Percentiles rank a stretch among this genome's conserved stretches.
Evolutionary conservation across 768 basidiomycete genomes (phyloP).

Genomic region (Boletus barrowsii): DNA sequence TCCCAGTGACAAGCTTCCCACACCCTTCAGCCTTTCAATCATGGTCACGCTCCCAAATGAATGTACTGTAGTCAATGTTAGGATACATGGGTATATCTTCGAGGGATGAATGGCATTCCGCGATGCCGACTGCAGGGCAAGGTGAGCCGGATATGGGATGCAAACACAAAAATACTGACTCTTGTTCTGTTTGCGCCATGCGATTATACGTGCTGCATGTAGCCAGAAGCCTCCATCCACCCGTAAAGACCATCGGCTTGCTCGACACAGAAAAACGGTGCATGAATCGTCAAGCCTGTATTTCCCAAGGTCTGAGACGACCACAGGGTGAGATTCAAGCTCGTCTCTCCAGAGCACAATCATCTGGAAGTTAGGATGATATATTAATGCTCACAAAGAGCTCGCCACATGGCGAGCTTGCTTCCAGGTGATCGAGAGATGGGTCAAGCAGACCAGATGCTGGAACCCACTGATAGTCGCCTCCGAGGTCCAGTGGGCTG

Average conservation of each 20-base stretch:
- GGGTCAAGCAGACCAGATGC: too few species aligned
- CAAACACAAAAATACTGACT: neutral
- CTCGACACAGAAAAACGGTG: neutral
- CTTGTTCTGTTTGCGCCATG: neutral
- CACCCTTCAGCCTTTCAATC: too few species aligned
- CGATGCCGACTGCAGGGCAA: too few species aligned
- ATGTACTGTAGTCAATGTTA: too few species aligned
- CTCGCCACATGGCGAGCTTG: too few species aligned
- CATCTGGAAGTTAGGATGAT: neutral
- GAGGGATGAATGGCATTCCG: too few species aligned
- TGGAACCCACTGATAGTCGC: neutral
- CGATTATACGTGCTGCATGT: too few species aligned
- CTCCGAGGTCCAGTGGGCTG: neutral
- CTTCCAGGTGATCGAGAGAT: too few species aligned
- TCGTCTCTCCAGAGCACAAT: neutral
- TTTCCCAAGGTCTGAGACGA: neutral
- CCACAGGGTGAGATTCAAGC: neutral
- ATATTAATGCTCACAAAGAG: neutral
- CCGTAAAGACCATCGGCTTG: neutral
- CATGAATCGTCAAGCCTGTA: neutral
- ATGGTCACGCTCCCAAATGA: too few species aligned
- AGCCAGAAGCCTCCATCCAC: neutral
- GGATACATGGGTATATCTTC: too few species aligned
- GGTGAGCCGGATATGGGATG: too few species aligned
- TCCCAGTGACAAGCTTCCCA: too few species aligned